Evolutionary conservation across 441 rosid genomes (phyloP), one percentile per base, ranked within the genome.

Genomic region (Erysimum cheiri): DNA sequence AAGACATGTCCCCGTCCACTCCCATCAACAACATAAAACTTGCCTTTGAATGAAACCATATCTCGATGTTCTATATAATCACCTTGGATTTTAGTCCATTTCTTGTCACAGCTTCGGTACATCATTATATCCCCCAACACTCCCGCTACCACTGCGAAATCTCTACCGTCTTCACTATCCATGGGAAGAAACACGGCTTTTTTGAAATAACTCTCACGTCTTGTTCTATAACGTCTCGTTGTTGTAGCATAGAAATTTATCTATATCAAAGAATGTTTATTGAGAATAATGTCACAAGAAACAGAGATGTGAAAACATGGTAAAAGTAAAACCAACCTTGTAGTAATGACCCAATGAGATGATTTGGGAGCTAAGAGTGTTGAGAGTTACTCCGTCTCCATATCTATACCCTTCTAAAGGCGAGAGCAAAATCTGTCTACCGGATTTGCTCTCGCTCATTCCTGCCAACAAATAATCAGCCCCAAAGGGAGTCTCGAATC

Each of bases 31-130:
- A 67, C 71, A 55, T 67, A 67, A 55, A 67, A 31, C 9, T 43
- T 67, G 11, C 63, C 54, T 54, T 67, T 67, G 10, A 15, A 67
- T 19, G 63, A 41, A 55, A 67, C 43, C 33, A 41, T 31, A 19
- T 54, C 71, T 54, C 9, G 3, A 50, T 50, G 50, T 22, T 5
- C 3, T 2, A 2, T 0, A n/a, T 36, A 49, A 35, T 6, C 1
- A 26, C 50, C 29, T 48, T 66, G 17, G 52, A 66, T 11, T 28
- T 15, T 8, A 10, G 9, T 53, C 63, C 62, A 67, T 6, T 9
- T 19, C 37, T 68, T 68, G 64, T 57, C 48, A 68, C 13, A 33
- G 37, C 72, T 68, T 68, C 65, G 33, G 19, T 57, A 57, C 72
- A 44, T 19, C 22, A 19, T 19, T 19, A 19, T 19, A 19, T 19